Percentiles rank a stretch among this genome's conserved stretches.
Conservation (phyloP, 345 rosid species). For the Eucalyptus polyanthemos region DNA sequence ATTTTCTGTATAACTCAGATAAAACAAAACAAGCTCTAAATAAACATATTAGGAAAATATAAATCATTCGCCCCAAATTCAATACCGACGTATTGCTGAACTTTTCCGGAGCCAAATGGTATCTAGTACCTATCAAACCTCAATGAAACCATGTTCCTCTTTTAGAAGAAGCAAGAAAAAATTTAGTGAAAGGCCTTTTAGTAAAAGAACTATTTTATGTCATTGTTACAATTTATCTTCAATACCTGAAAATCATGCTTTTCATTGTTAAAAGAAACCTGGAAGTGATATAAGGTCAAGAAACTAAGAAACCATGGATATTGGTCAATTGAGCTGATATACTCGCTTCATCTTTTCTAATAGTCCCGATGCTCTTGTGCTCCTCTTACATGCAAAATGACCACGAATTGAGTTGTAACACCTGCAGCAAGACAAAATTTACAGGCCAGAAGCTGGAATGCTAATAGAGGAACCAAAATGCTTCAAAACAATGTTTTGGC, state of each 20-base stretch:
- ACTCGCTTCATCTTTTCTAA: not conserved
- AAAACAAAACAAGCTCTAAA: too few relatives aligned
- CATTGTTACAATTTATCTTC: not conserved
- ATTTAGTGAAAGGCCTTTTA: not conserved
- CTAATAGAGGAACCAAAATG: not conserved
- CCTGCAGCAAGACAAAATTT: not conserved
- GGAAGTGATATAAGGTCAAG: not conserved
- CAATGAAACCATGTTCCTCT: not conserved
- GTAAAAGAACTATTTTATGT: not conserved
- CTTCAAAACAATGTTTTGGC: not conserved
- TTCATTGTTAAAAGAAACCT: not conserved
- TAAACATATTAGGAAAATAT: not conserved
- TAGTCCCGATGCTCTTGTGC: not conserved
- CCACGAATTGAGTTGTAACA: not conserved
- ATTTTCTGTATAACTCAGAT: too few relatives aligned
- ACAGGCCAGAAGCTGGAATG: not conserved
- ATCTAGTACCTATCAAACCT: not conserved
- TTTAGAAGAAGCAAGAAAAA: not conserved
- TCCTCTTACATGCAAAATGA: not conserved
- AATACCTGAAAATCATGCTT: not conserved
- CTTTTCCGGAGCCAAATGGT: not conserved
- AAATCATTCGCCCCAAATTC: not conserved
- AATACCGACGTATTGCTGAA: not conserved
- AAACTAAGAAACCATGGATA: not conserved
- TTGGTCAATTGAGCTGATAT: not conserved